These are phyloP conservation scores for Hygrocybe coccinea DNA, from an alignment of 768 basidiomycete genomes.

Conservation along the genomic window DNA sequence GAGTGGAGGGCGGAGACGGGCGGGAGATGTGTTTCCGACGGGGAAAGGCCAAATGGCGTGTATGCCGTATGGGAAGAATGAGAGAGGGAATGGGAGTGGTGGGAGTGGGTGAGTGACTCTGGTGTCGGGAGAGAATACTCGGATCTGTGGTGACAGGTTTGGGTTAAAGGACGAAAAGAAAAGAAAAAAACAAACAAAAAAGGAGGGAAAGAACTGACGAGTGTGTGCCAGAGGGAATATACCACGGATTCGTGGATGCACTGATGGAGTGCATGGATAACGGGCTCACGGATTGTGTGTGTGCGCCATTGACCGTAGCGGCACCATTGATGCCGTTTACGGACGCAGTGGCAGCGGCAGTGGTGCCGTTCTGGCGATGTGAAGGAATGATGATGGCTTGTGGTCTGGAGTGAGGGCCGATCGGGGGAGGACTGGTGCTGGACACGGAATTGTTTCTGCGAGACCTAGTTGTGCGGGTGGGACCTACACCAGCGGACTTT, in stretches of 20 bases:
- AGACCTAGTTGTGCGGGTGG: slow-evolving; percentile 49
- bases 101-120: slow-evolving; percentile 26
- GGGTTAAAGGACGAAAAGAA: background rate
- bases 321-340: slow-evolving; percentile 17
- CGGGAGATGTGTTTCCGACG: slow-evolving; percentile 4
- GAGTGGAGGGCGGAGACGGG: slow-evolving; percentile 3
- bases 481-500: slow-evolving; percentile 35
- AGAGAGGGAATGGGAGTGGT: slow-evolving; percentile 19
- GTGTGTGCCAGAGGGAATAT: background rate
- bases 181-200: background rate
- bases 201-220: slow-evolving; percentile 1
- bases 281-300: background rate
- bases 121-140: slow-evolving; percentile 46
- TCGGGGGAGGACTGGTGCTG: slow-evolving; percentile 50
- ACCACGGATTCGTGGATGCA: background rate
- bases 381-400: slow-evolving; percentile 69
- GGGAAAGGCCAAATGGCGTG: slow-evolving; percentile 7
- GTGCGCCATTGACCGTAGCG: background rate
- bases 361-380: background rate
- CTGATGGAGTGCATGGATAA: background rate
- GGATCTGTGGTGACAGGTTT: slow-evolving; percentile 15
- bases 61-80: background rate
- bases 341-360: slow-evolving; percentile 16
- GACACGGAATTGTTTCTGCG: slow-evolving; percentile 59
- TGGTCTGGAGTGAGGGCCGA: slow-evolving; percentile 37